Evolutionary conservation across 139 green algal species (phyloP), one percentile per base, ranked within the genome.

Genomic region (Coccomyxa sp.): DNA sequence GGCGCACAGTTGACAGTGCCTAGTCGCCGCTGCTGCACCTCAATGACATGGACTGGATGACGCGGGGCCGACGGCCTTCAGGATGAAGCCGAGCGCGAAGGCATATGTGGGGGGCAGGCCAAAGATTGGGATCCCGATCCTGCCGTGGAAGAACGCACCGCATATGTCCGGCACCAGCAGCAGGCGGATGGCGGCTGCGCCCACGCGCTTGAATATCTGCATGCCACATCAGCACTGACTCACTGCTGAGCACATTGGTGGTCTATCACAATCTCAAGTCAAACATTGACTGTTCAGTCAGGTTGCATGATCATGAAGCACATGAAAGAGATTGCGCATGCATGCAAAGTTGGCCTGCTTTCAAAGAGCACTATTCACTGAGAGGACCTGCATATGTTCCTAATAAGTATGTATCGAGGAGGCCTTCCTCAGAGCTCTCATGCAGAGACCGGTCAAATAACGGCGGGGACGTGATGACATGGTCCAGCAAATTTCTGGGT

Each of bases 21-120:
- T 75, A 93, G 86, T 16, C 92, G 88, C 27, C 78, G 68, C 60
- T 93, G 91, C 81, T 97, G 94, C 63, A 98, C 84, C 71, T 92
- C 85, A 84, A 98, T n/a, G n/a, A 96, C 95, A 98, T 97, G n/a
- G 85, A 88, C 28, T 90, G 90, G 27, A 98, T 93, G 58, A 98
- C 93, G 92, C 95, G 1, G 95, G 94, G 16, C 92, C 92, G 15
- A 98, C 93, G 0, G 93, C 94, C 71, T 96, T 96, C 27, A 98
- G 82, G 78, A 98, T 98, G 88, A 98, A 98, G 0, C 93, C 94
- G 59, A 94, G 79, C 13, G 89, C 90, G 66, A 96, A 88, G 7
- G 86, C 90, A 14, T 85, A 95, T 11, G 76, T 81, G 11, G 79
- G 51, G 18, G 88, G 86, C 86, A 92, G 90, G 79, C 57, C n/a